These are phyloP conservation scores for Sanghuangporus sanghuang DNA, from an alignment of 1,284 basidiomycete genomes.

Conservation along the genomic window DNA sequence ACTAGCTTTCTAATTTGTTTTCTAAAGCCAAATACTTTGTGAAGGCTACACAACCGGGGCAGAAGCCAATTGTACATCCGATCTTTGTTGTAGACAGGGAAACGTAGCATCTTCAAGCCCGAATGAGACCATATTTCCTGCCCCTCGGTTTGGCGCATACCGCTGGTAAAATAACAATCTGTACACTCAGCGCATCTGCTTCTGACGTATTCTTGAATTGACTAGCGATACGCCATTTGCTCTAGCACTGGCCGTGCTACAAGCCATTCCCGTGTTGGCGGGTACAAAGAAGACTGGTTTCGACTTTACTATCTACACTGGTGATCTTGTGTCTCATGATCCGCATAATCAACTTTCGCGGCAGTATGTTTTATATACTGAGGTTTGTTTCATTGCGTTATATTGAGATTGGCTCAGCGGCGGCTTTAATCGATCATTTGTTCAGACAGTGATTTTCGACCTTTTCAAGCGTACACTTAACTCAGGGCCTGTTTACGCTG, in stretches of 20 bases:
- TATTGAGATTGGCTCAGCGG: not conserved
- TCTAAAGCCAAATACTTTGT: not conserved
- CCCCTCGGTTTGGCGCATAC: constrained; percentile 64
- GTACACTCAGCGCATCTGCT: not conserved
- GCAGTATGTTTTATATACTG: constrained; percentile 41
- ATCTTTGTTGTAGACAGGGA: constrained; percentile 66
- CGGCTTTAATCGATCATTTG: not conserved
- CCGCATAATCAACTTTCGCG: constrained; percentile 57
- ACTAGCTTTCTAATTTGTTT: not conserved
- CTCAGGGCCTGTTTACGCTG: constrained; percentile 64
- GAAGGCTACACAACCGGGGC: constrained; percentile 65
- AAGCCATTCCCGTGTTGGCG: constrained; percentile 65
- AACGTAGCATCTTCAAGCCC: constrained; percentile 48
- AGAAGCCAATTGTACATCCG: constrained; percentile 71
- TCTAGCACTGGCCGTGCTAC: constrained; percentile 55
- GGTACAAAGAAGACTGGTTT: constrained; percentile 58
- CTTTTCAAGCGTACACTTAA: constrained; percentile 57
- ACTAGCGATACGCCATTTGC: constrained; percentile 66
- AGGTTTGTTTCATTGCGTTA: constrained; percentile 42
- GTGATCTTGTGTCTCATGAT: constrained; percentile 75
- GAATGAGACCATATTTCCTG: constrained; percentile 46
- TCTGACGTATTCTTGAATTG: not conserved
- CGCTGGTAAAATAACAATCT: constrained; percentile 38
- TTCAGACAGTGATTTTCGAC: constrained; percentile 57
- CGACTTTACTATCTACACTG: constrained; percentile 67